Percentiles rank a stretch among this genome's conserved stretches.
phyloP scores from a whole-genome alignment of 768 basidiomycete species.

The Dacryopinax primogenitus region DNA sequence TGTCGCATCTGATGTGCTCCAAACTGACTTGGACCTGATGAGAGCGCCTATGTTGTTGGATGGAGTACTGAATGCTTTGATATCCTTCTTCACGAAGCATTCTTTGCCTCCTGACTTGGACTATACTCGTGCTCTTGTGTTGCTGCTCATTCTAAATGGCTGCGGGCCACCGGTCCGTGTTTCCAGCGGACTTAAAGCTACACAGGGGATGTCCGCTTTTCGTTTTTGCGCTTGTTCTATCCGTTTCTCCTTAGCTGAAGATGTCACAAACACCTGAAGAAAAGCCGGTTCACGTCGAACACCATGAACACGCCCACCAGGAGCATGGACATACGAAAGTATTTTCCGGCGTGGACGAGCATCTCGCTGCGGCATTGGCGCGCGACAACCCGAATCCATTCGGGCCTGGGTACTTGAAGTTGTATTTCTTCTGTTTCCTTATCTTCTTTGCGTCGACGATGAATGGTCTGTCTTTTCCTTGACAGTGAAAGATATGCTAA shows the following conservation, averaged over 20 bases:
- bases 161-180: neutral
- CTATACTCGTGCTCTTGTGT: neutral
- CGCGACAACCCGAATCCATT: neutral
- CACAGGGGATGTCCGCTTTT: neutral
- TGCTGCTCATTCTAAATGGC: neutral
- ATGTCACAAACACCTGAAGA: neutral
- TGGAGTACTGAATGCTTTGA: neutral
- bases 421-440: constrained; percentile 1
- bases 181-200: neutral
- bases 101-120: neutral
- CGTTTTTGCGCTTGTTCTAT: neutral
- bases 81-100: neutral
- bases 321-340: neutral
- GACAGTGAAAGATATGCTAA: neutral
- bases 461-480: neutral
- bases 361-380: neutral
- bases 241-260: neutral
- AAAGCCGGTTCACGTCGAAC: neutral
- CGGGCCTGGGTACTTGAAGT: neutral
- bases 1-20: no score
- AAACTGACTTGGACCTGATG: no score
- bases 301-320: neutral
- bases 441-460: constrained; percentile 3
- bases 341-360: neutral
- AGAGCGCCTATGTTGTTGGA: neutral